A percentile compares a stretch with the other conserved stretches of the same genome.
These are phyloP conservation scores for Russula virescens DNA, from an alignment of 768 basidiomycete species.

Conservation along the genomic window DNA sequence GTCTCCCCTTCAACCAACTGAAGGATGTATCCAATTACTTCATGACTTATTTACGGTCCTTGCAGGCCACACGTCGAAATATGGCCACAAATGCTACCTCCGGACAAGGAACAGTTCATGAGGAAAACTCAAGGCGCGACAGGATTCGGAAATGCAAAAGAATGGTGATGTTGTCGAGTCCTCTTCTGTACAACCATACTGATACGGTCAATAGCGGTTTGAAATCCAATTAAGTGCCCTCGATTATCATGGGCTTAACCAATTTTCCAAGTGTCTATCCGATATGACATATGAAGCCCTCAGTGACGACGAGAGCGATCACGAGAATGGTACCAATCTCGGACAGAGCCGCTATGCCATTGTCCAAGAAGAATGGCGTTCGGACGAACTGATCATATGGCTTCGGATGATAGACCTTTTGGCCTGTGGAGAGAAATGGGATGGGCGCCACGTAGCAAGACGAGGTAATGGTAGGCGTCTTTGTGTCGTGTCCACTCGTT, in stretches of 20 bases:
- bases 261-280: not conserved
- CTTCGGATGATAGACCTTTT: not conserved
- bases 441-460: not conserved
- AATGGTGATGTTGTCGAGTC: not conserved
- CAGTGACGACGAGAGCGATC: conserved; percentile 1
- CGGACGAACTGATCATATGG: not conserved
- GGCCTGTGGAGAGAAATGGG: not conserved
- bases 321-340: conserved; percentile 1
- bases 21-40: not conserved
- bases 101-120: not conserved
- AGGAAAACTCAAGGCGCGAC: not conserved
- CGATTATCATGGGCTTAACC: not conserved
- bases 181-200: not conserved
- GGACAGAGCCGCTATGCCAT: not conserved
- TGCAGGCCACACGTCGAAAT: not conserved
- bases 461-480: not conserved
- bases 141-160: not conserved
- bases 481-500: not conserved
- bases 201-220: not conserved
- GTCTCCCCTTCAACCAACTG: not conserved
- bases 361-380: not conserved
- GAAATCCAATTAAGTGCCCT: not conserved
- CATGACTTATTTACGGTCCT: not conserved
- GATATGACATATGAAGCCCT: not conserved
- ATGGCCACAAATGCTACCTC: not conserved